These are phyloP conservation scores for Penstemon eatonii DNA, from an alignment of 257 asterid species.

Conservation along the genomic window DNA sequence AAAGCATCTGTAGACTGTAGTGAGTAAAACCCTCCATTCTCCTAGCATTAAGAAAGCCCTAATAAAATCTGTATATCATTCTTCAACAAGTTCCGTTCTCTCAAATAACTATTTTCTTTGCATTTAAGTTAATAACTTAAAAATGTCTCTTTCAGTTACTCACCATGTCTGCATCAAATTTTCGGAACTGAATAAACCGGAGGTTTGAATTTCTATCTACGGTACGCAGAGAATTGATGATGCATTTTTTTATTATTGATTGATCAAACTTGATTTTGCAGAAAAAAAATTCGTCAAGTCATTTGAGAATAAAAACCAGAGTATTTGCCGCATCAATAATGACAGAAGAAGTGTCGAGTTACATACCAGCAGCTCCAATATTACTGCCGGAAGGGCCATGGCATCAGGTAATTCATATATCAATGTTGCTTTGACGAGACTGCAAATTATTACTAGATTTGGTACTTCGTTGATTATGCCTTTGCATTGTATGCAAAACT, in stretches of 20 bases:
- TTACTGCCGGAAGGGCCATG: slow-evolving; percentile 87
- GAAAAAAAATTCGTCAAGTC: slow-evolving; percentile 34
- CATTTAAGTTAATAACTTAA: not conserved
- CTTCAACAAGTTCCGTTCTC: not conserved
- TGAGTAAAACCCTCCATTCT: not conserved
- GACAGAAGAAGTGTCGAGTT: slow-evolving; percentile 46
- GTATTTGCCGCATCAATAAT: slow-evolving; percentile 47
- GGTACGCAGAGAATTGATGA: not conserved
- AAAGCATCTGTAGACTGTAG: not conserved
- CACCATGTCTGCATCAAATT: slow-evolving; percentile 43
- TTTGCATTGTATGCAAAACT: slow-evolving; percentile 5
- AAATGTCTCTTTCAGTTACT: slow-evolving; percentile 46
- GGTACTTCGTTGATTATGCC: slow-evolving; percentile 1
- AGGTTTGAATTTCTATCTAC: slow-evolving; percentile 36
- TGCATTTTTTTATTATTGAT: slow-evolving; percentile 1
- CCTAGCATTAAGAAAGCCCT: not conserved
- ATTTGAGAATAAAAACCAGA: slow-evolving; percentile 36
- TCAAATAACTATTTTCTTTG: not conserved
- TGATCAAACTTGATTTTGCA: slow-evolving; percentile 33
- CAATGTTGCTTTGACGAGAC: slow-evolving; percentile 8
- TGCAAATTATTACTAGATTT: not conserved
- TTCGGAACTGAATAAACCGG: slow-evolving; percentile 32
- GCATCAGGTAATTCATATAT: slow-evolving; percentile 54
- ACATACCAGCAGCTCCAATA: slow-evolving; percentile 92
- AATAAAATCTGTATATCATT: not conserved